These are phyloP conservation scores for Conidiobolus incongruus DNA, from an alignment of 371 early-diverging fungal genomes.

Conservation along the genomic window DNA sequence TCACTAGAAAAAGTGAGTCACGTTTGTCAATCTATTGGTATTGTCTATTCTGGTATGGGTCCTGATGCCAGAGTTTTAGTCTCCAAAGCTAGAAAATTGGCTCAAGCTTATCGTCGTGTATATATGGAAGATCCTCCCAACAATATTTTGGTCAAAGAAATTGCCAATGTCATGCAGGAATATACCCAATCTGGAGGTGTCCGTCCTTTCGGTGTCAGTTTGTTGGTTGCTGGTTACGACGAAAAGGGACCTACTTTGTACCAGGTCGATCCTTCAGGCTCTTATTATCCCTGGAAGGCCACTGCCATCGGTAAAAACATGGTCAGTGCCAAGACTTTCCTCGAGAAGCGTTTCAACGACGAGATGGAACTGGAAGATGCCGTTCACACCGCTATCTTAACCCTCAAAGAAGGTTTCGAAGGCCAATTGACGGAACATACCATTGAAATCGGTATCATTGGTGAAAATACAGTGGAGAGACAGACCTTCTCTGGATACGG, in stretches of 20 bases:
- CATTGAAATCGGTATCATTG: slow-evolving; percentile 86
- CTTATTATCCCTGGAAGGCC: slow-evolving; percentile 96
- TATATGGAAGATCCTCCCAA: slow-evolving; percentile 90
- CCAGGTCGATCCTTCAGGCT: slow-evolving; percentile 97
- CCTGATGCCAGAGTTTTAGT: slow-evolving; percentile 92
- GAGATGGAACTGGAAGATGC: slow-evolving; percentile 95
- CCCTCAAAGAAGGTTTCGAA: slow-evolving; percentile 95
- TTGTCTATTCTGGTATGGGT: slow-evolving; percentile 97
- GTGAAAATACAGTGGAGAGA: slow-evolving; percentile 21
- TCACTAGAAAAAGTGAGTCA: slow-evolving; percentile 72
- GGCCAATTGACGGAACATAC: slow-evolving; percentile 83
- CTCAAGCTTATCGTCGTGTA: slow-evolving; percentile 82
- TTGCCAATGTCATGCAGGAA: slow-evolving; percentile 95
- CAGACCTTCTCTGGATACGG: slow-evolving; percentile 12
- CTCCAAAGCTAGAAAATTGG: slow-evolving; percentile 84
- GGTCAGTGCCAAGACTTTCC: slow-evolving; percentile 93
- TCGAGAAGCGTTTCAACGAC: slow-evolving; percentile 89
- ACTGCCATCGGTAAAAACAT: slow-evolving; percentile 97
- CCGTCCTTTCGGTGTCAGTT: slow-evolving; percentile 96
- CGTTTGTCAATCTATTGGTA: slow-evolving; percentile 80
- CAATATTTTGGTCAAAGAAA: slow-evolving; percentile 81
- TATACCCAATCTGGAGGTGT: slow-evolving; percentile 98
- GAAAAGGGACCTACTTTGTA: slow-evolving; percentile 78
- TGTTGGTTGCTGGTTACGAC: slow-evolving; percentile 90
- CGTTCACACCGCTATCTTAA: slow-evolving; percentile 90